A percentile compares a stretch with the other conserved stretches of the same genome.
These are phyloP conservation scores for Thymus mandschuricus DNA, from an alignment of 257 asterid genomes.

Conservation along the genomic window DNA sequence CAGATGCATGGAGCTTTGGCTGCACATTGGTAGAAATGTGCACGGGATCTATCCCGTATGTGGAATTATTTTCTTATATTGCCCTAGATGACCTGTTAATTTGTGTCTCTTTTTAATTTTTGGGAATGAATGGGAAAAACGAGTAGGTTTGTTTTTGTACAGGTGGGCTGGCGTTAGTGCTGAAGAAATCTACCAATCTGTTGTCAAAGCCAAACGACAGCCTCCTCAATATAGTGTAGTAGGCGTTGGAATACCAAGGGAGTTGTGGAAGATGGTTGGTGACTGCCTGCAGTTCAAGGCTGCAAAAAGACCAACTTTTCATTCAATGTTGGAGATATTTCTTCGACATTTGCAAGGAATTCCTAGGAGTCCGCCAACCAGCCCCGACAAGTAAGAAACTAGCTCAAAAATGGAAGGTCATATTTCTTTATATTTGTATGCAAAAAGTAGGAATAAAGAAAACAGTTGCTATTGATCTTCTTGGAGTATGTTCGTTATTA, in stretches of 20 bases:
- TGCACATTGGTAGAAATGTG: conserved; percentile 99
- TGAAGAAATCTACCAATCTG: conserved; percentile 89
- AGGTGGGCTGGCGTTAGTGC: conserved; percentile 95
- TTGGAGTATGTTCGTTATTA: conserved; percentile 9
- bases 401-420: conserved; percentile 26
- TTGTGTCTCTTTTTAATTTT: conserved; percentile 2
- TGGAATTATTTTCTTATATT: conserved; percentile 34
- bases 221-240: conserved; percentile 98
- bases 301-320: conserved; percentile 88
- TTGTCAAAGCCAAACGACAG: conserved; percentile 78
- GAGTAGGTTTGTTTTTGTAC: conserved; percentile 39
- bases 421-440: conserved; percentile 14
- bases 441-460: not conserved
- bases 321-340: conserved; percentile 85
- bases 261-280: conserved; percentile 99
- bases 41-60: conserved; percentile 98
- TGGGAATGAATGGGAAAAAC: conserved; percentile 32
- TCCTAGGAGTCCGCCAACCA: conserved; percentile 95
- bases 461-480: conserved; percentile 1
- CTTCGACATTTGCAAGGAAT: conserved; percentile 94
- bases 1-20: conserved; percentile 99
- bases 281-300: conserved; percentile 96
- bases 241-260: conserved; percentile 98
- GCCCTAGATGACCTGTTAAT: conserved; percentile 24
- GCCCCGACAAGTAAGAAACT: conserved; percentile 89